phyloP scores from a whole-genome alignment of 2,329 filamentous ascomycete species.

The Hawksworthiomyces lignivorus region DNA sequence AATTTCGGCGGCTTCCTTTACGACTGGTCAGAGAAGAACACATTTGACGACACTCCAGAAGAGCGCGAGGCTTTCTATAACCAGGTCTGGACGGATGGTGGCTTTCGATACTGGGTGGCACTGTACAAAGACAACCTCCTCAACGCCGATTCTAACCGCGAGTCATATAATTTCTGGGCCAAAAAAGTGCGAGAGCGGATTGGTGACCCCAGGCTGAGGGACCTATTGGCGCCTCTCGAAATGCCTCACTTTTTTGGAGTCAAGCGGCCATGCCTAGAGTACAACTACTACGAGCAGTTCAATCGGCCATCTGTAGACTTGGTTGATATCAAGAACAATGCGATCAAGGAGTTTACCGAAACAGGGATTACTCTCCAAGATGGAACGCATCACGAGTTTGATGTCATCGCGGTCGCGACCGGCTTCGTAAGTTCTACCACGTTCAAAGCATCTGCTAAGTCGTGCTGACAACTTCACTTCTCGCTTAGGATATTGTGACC shows the following conservation, averaged over 20 bases:
- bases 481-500: too few relatives aligned
- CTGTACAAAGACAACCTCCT: slow-evolving; percentile 46
- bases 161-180: slow-evolving; percentile 48
- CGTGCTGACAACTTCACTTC: too few relatives aligned
- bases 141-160: slow-evolving; percentile 39
- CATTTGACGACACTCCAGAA: slow-evolving; percentile 45
- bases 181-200: slow-evolving; percentile 43
- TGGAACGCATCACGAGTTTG: slow-evolving; percentile 34
- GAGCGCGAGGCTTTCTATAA: slow-evolving; percentile 43
- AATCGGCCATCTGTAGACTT: slow-evolving; percentile 35
- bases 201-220: slow-evolving; percentile 37
- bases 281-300: slow-evolving; percentile 40
- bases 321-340: slow-evolving; percentile 32
- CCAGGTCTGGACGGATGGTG: slow-evolving; percentile 40
- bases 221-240: slow-evolving; percentile 44
- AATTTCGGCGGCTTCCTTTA: slow-evolving; percentile 54
- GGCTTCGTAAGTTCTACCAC: too few relatives aligned
- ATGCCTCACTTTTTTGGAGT: slow-evolving; percentile 47
- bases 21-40: slow-evolving; percentile 45
- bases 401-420: slow-evolving; percentile 37
- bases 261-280: slow-evolving; percentile 39
- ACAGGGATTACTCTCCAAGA: slow-evolving; percentile 33
- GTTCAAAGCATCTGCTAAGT: too few relatives aligned
- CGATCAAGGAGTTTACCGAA: slow-evolving; percentile 32
- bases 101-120: slow-evolving; percentile 47